A percentile compares a stretch with the other conserved stretches of the same genome.
These are phyloP conservation scores for Nemania bipapillata DNA, from an alignment of 2,329 filamentous ascomycete genomes.

Conservation along the genomic window DNA sequence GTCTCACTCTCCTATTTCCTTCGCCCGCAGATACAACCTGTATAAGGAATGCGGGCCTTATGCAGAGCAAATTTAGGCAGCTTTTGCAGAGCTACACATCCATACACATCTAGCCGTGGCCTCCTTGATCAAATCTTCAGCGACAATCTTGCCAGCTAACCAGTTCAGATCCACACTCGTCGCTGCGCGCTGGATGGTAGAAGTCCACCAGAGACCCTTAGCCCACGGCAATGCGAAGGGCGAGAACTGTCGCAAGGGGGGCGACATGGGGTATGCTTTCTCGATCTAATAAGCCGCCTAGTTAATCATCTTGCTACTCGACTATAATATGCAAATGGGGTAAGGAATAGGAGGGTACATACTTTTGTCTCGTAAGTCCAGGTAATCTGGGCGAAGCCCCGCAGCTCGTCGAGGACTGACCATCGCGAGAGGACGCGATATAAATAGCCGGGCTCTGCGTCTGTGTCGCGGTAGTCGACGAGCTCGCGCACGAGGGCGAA, in stretches of 20 bases:
- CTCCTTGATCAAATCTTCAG: conserved; percentile 39
- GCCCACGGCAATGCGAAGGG: conserved; percentile 38
- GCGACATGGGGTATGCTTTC: conserved; percentile 40
- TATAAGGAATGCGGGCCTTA: not conserved
- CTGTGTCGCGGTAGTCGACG: not conserved
- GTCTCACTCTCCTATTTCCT: not conserved
- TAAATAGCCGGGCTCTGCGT: conserved; percentile 16
- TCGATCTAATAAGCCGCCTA: conserved; percentile 37
- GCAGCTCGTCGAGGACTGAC: conserved; percentile 15
- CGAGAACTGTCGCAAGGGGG: conserved; percentile 34
- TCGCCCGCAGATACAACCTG: not conserved
- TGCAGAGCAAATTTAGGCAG: not conserved
- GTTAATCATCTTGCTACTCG: not conserved
- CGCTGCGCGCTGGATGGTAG: conserved; percentile 40
- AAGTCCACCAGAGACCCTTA: conserved; percentile 47
- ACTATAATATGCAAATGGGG: not conserved
- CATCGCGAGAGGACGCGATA: conserved; percentile 30
- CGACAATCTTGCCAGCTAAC: conserved; percentile 44
- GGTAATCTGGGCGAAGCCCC: conserved; percentile 1
- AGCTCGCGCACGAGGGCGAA: conserved; percentile 30
- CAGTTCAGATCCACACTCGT: conserved; percentile 45
- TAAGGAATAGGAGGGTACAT: not conserved
- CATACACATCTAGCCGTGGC: not conserved
- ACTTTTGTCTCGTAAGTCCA: conserved; percentile 31
- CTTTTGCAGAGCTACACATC: not conserved